Percentiles rank a stretch among this genome's conserved stretches.
These are phyloP conservation scores for Lyophyllum decastes DNA, from an alignment of 768 basidiomycete species.

Conservation along the genomic window DNA sequence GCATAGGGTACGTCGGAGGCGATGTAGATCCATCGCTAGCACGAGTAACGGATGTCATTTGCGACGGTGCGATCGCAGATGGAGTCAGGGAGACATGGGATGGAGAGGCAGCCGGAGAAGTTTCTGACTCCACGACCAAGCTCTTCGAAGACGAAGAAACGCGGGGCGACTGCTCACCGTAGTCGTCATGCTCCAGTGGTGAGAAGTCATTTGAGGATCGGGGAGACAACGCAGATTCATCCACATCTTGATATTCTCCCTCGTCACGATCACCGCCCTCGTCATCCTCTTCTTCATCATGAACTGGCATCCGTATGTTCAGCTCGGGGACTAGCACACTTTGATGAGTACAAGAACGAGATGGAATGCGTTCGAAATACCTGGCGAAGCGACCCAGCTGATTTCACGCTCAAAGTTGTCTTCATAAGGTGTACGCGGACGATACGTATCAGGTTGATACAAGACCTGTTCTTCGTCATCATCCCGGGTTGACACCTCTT, in stretches of 20 bases:
- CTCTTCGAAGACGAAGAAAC: conserved; percentile 62
- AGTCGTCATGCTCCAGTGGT: conserved; percentile 36
- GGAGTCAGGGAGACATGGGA: conserved; percentile 49
- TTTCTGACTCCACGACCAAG: conserved; percentile 64
- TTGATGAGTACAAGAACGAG: conserved; percentile 11
- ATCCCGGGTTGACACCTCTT: conserved; percentile 56
- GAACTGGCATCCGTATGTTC: conserved; percentile 60
- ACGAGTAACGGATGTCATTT: conserved; percentile 37
- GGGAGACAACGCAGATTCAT: conserved; percentile 53
- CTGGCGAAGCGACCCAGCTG: conserved; percentile 78
- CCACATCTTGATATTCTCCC: conserved; percentile 34
- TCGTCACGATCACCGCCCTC: conserved; percentile 50
- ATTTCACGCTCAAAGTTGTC: conserved; percentile 58
- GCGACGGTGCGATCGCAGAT: conserved; percentile 45
- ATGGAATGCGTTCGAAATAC: conserved; percentile 39
- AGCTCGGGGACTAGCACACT: conserved; percentile 47
- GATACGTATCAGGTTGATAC: conserved; percentile 57
- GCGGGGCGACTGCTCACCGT: conserved; percentile 55
- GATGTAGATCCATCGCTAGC: conserved; percentile 51
- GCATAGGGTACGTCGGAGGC: conserved; percentile 57
- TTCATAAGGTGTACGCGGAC: conserved; percentile 48
- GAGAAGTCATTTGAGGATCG: conserved; percentile 51
- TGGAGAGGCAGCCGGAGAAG: conserved; percentile 50
- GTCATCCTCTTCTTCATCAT: conserved; percentile 59
- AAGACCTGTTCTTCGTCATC: conserved; percentile 76